phyloP scores from a whole-genome alignment of 176 grass and related monocot genomes.

The Neostapfia colusana region DNA sequence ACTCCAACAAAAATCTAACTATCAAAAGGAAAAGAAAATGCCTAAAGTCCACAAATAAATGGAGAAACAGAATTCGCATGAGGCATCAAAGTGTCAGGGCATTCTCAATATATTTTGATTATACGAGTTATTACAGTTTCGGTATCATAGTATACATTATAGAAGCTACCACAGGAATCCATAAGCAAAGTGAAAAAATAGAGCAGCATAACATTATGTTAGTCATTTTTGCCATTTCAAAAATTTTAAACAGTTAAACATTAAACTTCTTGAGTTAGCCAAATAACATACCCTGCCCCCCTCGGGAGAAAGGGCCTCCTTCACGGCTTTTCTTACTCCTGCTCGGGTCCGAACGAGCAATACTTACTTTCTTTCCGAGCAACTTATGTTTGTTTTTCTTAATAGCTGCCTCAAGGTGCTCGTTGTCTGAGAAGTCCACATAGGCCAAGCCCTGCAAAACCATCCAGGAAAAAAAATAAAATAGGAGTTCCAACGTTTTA shows the following conservation, averaged over 20 bases:
- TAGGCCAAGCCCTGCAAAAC: constrained; percentile 81
- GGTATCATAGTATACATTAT: not conserved
- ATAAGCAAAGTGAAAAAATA: too few relatives aligned
- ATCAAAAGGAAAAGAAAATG: not conserved
- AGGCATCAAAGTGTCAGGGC: not conserved
- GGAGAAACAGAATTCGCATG: not conserved
- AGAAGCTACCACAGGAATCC: not conserved
- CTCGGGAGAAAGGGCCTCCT: constrained; percentile 41
- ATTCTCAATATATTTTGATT: not conserved
- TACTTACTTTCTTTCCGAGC: constrained; percentile 72
- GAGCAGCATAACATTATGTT: not conserved
- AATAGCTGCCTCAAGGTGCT: constrained; percentile 85
- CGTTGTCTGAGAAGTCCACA: constrained; percentile 85
- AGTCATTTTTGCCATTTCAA: not conserved
- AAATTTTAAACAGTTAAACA: constrained; percentile 7
- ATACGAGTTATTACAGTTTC: not conserved
- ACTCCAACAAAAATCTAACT: constrained; percentile 2
- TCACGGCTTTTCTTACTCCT: constrained; percentile 59
- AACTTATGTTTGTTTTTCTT: constrained; percentile 76
- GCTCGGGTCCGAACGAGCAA: constrained; percentile 84
- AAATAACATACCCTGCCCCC: constrained; percentile 49
- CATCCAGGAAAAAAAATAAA: constrained; percentile 14
- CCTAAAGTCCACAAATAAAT: not conserved
- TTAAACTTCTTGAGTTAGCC: not conserved
- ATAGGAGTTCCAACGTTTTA: not conserved